Conservation (phyloP, 495 filamentous ascomycete genomes). For the Talaromyces liani region DNA sequence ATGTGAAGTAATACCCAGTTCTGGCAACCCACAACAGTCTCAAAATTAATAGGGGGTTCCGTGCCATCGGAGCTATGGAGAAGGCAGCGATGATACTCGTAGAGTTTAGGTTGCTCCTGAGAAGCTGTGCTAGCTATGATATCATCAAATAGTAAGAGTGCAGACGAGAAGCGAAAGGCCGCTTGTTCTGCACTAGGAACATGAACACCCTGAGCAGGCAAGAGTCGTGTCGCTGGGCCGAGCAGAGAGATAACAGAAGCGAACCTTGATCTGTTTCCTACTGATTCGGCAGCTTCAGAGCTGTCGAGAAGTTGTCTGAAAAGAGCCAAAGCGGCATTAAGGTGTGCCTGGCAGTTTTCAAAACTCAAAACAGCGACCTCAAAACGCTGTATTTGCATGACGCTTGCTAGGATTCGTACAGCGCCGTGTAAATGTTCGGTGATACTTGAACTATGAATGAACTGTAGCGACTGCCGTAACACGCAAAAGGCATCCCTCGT, state of each 20-base stretch:
- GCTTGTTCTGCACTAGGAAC: constrained; percentile 43
- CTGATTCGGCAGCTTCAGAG: background rate
- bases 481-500: constrained; percentile 32
- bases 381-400: constrained; percentile 47
- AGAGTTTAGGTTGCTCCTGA: constrained; percentile 33
- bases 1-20: constrained; percentile 27
- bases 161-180: constrained; percentile 43
- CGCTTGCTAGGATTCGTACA: constrained; percentile 40
- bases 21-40: constrained; percentile 22
- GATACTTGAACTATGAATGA: constrained; percentile 26
- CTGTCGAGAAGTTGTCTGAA: constrained; percentile 38
- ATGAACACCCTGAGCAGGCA: constrained; percentile 14
- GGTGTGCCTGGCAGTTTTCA: constrained; percentile 42
- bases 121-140: constrained; percentile 41
- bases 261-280: constrained; percentile 7
- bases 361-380: constrained; percentile 37
- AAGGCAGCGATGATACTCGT: constrained; percentile 25
- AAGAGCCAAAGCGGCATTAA: constrained; percentile 39
- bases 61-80: constrained; percentile 9
- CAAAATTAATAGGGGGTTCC: constrained; percentile 18
- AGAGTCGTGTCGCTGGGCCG: constrained; percentile 16
- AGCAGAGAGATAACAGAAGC: constrained; percentile 23
- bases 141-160: constrained; percentile 41
- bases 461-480: constrained; percentile 33
- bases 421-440: constrained; percentile 14